Evolutionary conservation across 139 green algal species (phyloP), one percentile per base, ranked within the genome.

Genomic region (Micromonas pusilla): DNA sequence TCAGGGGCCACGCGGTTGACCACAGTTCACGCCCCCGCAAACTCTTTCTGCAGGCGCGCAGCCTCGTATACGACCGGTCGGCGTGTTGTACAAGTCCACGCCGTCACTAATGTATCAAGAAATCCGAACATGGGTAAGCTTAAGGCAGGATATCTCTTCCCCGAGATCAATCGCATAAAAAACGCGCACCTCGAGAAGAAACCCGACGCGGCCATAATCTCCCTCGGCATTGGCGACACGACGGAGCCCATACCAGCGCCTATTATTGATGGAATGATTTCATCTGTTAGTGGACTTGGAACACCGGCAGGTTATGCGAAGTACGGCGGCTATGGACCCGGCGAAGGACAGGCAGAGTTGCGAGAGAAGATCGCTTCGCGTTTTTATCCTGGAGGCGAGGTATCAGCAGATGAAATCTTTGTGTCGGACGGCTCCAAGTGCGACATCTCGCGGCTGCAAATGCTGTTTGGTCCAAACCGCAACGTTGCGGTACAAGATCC

Each of bases 121-220:
- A 99, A 99, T 77, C 85, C 85, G 45, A 99, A 99, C 87, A 94
- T 99, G 73, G 91, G 72, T 82, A 98, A 99, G 88, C 88, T 99
- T 45, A 88, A 96, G 67, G 96, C 96, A 9, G 96, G 96, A 37
- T 99, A 99, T 80, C 87, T 99, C n/a, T 99, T 99, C 84, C 95
- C 95, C 16, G 84, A 81, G 92, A 97, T 99, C 81, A 93, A 87
- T 2, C 85, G 90, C 57, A 87, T 93, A n/a, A 85, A 94, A 2
- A 86, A 79, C n/a, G 92, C 87, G 31, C 94, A 99, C 83, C 88
- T 96, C 86, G 93, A 96, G 36, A 81, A 87, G 77, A 81, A 97
- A 77, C 95, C 95, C n/a, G 91, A 97, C 82, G 94, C 93, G 32
- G 91, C 96, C 85, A 91, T 99, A 77, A 99, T 99, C 86, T 90